These are phyloP conservation scores for Microthlaspi erraticum DNA, from an alignment of 345 rosid genomes.

Conservation along the genomic window DNA sequence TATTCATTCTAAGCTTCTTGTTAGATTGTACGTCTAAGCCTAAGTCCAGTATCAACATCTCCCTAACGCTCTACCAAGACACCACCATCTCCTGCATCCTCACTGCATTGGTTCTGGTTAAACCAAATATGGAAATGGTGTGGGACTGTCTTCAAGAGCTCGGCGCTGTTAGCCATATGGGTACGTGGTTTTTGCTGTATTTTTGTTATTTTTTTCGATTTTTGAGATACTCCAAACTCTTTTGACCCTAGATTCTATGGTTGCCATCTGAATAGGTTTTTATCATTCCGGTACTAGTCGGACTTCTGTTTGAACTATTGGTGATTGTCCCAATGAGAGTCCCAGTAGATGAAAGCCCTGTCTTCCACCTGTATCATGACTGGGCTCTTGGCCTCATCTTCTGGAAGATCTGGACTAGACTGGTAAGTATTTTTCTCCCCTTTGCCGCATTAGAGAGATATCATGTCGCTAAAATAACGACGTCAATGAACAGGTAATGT, in stretches of 20 bases:
- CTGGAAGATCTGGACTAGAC: slow-evolving; percentile 97
- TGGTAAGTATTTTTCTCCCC: slow-evolving; percentile 52
- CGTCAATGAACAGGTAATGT: slow-evolving; percentile 61
- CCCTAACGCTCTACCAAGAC: too few relatives aligned
- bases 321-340: slow-evolving; percentile 99
- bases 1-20: slow-evolving; percentile 43
- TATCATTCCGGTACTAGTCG: slow-evolving; percentile 92
- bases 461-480: not conserved
- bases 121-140: slow-evolving; percentile 93
- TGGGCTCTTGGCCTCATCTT: slow-evolving; percentile 99
- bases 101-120: slow-evolving; percentile 36
- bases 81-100: slow-evolving; percentile 33
- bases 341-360: slow-evolving; percentile 99
- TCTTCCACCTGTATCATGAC: slow-evolving; percentile 95
- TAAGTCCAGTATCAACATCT: slow-evolving; percentile 66
- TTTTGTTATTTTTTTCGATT: slow-evolving; percentile 17
- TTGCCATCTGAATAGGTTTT: slow-evolving; percentile 60
- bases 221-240: not conserved
- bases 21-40: slow-evolving; percentile 57
- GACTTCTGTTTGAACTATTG: slow-evolving; percentile 94
- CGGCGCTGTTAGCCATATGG: slow-evolving; percentile 87
- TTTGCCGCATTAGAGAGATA: not conserved
- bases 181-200: slow-evolving; percentile 50
- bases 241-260: slow-evolving; percentile 6
- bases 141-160: slow-evolving; percentile 82